Evolutionary conservation across 139 green algal species (phyloP).

Genomic region (Ulvella scutata): DNA sequence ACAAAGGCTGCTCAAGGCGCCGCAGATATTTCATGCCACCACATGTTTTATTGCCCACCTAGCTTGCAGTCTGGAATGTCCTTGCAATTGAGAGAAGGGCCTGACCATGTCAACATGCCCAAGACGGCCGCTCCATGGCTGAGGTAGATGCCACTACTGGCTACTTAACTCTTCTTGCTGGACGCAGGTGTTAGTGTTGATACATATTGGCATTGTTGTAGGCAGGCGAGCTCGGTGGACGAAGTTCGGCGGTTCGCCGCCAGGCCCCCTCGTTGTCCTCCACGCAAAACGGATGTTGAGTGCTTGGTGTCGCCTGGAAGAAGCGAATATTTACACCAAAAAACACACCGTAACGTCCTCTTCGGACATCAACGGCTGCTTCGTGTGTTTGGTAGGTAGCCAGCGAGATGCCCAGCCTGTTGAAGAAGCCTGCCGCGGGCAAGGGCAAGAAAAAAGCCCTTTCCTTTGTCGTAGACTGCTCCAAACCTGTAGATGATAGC

Average conservation of each 20-base stretch:
- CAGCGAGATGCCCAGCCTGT: background rate
- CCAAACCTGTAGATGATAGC: constrained; percentile 77
- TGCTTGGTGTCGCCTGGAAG: background rate
- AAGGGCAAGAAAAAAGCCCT: constrained; percentile 63
- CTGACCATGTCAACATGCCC: too few relatives aligned
- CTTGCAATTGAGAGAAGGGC: too few relatives aligned
- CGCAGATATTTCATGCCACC: too few relatives aligned
- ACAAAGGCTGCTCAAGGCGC: too few relatives aligned
- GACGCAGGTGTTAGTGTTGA: background rate
- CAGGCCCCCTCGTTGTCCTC: too few relatives aligned
- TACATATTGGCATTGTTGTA: background rate
- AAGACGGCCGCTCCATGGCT: too few relatives aligned
- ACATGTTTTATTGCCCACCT: too few relatives aligned
- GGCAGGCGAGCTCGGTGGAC: background rate
- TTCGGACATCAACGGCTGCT: background rate
- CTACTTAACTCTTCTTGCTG: too few relatives aligned
- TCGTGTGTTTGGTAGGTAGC: background rate
- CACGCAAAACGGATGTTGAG: background rate
- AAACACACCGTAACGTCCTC: background rate
- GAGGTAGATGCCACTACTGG: too few relatives aligned
- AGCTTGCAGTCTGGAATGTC: too few relatives aligned
- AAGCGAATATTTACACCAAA: background rate
- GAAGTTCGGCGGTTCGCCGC: background rate
- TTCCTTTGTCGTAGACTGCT: constrained; percentile 81
- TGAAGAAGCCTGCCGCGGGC: constrained; percentile 10